These are phyloP conservation scores for Pterulicium gracile DNA, from an alignment of 1,284 basidiomycete species.

Conservation along the genomic window DNA sequence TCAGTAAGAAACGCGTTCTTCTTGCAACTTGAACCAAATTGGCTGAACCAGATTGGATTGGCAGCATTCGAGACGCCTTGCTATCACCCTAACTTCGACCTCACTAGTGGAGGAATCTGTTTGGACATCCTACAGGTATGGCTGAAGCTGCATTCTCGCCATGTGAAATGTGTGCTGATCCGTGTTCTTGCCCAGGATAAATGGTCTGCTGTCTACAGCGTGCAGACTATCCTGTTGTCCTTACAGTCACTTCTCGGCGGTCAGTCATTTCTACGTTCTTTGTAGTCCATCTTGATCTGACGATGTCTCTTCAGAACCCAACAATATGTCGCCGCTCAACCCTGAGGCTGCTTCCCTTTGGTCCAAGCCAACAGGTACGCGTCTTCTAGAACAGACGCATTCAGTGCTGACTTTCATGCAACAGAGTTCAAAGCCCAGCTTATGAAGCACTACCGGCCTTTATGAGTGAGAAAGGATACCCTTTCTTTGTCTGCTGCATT, in stretches of 20 bases:
- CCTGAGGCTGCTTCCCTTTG: conserved; percentile 73
- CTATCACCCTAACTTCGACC: conserved; percentile 81
- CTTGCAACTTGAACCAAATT: not conserved
- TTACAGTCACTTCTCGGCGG: conserved; percentile 78
- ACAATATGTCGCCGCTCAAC: conserved; percentile 81
- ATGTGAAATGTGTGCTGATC: conserved; percentile 4
- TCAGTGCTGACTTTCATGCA: not conserved
- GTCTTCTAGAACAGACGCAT: not conserved
- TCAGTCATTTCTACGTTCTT: conserved; percentile 22
- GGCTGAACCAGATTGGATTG: not conserved
- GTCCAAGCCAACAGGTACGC: conserved; percentile 52
- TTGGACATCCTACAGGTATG: conserved; percentile 72
- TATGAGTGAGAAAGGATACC: conserved; percentile 33
- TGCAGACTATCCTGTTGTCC: conserved; percentile 80
- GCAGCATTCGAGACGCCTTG: conserved; percentile 61
- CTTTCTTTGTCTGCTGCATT: conserved; percentile 6
- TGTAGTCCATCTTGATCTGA: conserved; percentile 7
- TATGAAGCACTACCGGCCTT: conserved; percentile 64
- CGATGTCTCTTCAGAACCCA: conserved; percentile 52
- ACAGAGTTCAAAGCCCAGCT: conserved; percentile 64
- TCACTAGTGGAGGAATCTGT: conserved; percentile 70
- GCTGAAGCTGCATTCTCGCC: conserved; percentile 1
- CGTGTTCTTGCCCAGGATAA: conserved; percentile 49
- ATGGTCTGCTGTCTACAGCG: conserved; percentile 85
- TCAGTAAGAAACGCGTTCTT: conserved; percentile 38